Base-by-base conservation (phyloP, 2,329 filamentous ascomycete species). In the Sordariomycetes sp. region DNA sequence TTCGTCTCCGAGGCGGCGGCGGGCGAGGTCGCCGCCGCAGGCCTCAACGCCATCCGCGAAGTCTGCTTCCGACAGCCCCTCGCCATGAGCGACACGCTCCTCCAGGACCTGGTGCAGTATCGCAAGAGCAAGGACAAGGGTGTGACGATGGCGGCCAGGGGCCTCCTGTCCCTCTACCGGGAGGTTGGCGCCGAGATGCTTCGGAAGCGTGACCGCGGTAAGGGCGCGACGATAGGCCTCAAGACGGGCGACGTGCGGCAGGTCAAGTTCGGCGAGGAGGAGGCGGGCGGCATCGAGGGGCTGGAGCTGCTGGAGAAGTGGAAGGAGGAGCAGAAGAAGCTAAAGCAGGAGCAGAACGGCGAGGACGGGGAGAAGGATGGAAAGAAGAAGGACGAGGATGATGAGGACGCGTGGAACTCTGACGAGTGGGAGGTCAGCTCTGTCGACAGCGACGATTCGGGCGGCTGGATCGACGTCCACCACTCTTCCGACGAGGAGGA, bases 111-210 rank as follows among this genome's bases (percentile, higher is more conserved):
- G 56, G 90, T 97, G 10, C 87, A 94, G 75, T 97, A 99, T 72
- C 83, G 89, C 60, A 96, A 95, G 76, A 95, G 89, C 67, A 99
- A 99, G 68, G 94, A 99, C 67, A 99, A 97, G 76, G 91, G 92
- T 59, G 89, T 94, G n/a, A 91, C 95, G 81, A 97, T 99, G 94
- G 94, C 94, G 8, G 90, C 92, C 15, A 92, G 94, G 69, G 92
- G 94, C 61, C 76, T 99, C 7, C 76, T 99, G 50, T 90, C 89
- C 25, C 77, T 99, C 6, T 99, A 95, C 74, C 80, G 94, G 63
- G 91, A 97, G 66, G 87, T 96, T 15, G 90, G 87, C 39, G 89
- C 94, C 0, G 89, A 95, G 62, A 81, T 97, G 73, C 75, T 99
- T 59, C 87, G 86, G 71, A 95, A 90, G 76, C 84, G 87, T 66